Evolutionary conservation across 2,329 filamentous ascomycete genomes (phyloP).

Genomic region (Pezizomycotina sp.): DNA sequence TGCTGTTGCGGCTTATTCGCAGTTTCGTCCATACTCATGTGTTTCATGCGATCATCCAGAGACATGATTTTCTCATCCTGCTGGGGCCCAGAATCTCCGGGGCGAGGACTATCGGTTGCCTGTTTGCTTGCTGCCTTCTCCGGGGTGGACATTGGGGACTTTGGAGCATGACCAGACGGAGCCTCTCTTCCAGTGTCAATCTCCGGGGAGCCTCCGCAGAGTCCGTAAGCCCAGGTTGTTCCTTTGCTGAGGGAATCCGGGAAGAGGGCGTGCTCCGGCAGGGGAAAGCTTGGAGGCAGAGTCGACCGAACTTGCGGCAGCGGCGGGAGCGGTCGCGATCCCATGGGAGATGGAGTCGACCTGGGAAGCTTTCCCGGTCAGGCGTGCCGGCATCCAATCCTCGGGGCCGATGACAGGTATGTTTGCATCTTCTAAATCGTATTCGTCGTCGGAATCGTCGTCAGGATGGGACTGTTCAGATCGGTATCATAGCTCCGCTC

Average conservation of each 20-base stretch:
- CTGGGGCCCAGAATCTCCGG: too few relatives aligned
- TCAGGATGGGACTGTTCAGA: conserved; percentile 61
- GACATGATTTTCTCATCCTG: too few relatives aligned
- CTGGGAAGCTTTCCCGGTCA: conserved; percentile 42
- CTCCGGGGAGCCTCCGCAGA: too few relatives aligned
- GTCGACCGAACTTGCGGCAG: conserved; percentile 48
- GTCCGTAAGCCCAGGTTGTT: too few relatives aligned
- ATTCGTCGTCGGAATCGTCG: conserved; percentile 42
- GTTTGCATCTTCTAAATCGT: conserved; percentile 62
- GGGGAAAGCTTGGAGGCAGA: conserved; percentile 31
- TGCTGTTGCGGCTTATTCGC: conserved; percentile 68
- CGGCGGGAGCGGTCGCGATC: conserved; percentile 52
- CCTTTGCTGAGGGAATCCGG: conserved; percentile 44
- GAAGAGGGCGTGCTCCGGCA: conserved; percentile 36
- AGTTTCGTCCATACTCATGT: conserved; percentile 59
- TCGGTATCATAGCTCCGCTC: conserved; percentile 71
- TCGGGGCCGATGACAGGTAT: conserved; percentile 95
- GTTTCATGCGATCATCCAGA: too few relatives aligned
- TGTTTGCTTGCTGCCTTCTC: too few relatives aligned
- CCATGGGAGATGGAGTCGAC: conserved; percentile 22
- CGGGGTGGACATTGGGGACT: too few relatives aligned
- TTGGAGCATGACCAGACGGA: too few relatives aligned
- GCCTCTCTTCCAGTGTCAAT: too few relatives aligned
- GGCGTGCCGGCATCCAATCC: conserved; percentile 79
- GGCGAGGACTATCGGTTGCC: too few relatives aligned